Evolutionary conservation across 345 rosid species (phyloP), one percentile per base, ranked within the genome.

Genomic region (Gossypium ekmanianum): DNA sequence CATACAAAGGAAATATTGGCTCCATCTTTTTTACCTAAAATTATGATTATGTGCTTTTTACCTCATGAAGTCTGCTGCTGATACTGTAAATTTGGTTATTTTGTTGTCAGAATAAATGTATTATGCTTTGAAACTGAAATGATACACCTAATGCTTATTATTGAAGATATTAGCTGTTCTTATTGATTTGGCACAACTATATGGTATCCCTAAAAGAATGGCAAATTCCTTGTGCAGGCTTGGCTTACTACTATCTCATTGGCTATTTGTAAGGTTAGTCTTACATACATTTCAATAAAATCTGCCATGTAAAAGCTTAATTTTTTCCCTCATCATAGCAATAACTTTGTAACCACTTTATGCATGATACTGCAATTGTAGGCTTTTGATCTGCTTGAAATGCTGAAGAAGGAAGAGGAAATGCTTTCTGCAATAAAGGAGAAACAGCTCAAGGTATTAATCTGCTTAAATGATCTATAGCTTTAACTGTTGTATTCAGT

Each of bases 361-460:
- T 78, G 64, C 71, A 57, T 17, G 69, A 75, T 17, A 69, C 58
- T 34, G 51, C 2, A 24, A 22, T 67, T 84, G 50, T 84, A 95
- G 98, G 91, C 94, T 27, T 71, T 85, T 74, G 98, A 95, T 85
- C 85, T 95, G 78, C 79, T 93, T 34, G 98, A 95, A 83, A 87
- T 91, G 90, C 82, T 95, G 56, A 90, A 88, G 83, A 89, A 79
- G 74, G 99, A 95, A 82, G 97, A 90, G 74, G 97, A 88, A 73
- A 89, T 95, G 96, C 97, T 93, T 79, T 80, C 88, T 73, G 94
- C 92, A 47, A 84, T 93, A 3, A 88, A 87, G 84, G 98, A 95
- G 78, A 82, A 78, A 65, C 85, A 89, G 68, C 72, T 84, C 51
- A 91, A 89, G 97, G 98, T 91, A 81, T 44, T 71, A 11, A 39